Evolutionary conservation across 768 basidiomycete genomes (phyloP).

Genomic region (Boletus sp.): DNA sequence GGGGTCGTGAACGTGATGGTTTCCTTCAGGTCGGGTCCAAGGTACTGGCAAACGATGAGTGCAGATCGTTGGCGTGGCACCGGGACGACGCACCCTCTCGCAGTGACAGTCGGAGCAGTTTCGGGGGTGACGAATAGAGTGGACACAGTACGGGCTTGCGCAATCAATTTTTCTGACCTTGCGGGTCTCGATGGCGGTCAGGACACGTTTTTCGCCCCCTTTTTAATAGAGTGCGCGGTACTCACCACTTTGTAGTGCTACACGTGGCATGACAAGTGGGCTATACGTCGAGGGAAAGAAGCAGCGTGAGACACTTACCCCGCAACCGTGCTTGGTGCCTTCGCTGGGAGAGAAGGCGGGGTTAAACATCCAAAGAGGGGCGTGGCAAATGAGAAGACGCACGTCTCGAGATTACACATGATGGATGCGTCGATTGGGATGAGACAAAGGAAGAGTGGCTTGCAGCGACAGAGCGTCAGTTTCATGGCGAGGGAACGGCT

Average conservation of each 20-base stretch:
- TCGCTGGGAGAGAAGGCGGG: slow-evolving; percentile 46
- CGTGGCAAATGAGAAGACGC: slow-evolving; percentile 21
- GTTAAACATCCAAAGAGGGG: slow-evolving; percentile 22
- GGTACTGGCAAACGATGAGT: slow-evolving; percentile 39
- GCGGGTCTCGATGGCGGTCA: slow-evolving; percentile 29
- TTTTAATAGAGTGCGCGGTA: slow-evolving; percentile 31
- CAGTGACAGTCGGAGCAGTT: slow-evolving; percentile 43
- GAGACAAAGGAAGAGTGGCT: slow-evolving; percentile 7
- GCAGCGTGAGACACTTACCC: slow-evolving; percentile 37
- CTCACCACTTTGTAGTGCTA: slow-evolving; percentile 70
- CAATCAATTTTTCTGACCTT: slow-evolving; percentile 36
- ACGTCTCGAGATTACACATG: slow-evolving; percentile 63
- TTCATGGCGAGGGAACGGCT: neutral
- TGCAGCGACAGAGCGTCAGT: slow-evolving; percentile 3
- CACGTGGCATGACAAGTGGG: slow-evolving; percentile 11
- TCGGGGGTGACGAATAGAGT: slow-evolving; percentile 39
- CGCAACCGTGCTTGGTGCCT: slow-evolving; percentile 73
- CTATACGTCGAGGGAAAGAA: neutral
- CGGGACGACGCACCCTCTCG: slow-evolving; percentile 37
- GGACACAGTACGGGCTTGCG: slow-evolving; percentile 35
- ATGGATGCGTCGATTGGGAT: slow-evolving; percentile 9
- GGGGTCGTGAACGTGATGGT: slow-evolving; percentile 47
- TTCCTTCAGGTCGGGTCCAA: slow-evolving; percentile 68
- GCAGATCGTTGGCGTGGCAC: neutral
- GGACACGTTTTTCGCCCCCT: neutral